Conservation (phyloP, 2,329 filamentous ascomycete species). For the Rosellinia necatrix region DNA sequence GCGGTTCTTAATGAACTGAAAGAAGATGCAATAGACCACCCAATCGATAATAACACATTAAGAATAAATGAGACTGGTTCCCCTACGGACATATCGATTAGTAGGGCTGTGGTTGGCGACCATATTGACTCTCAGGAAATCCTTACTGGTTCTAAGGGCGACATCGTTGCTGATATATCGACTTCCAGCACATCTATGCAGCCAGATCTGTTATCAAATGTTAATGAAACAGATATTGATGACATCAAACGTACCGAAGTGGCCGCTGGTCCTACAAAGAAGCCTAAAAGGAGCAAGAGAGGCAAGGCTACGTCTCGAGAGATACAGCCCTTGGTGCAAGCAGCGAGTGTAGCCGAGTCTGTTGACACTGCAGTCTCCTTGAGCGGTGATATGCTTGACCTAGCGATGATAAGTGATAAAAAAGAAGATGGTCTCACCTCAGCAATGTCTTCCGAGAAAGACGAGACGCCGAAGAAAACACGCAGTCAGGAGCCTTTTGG, state of each 20-base stretch:
- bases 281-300: slow-evolving; percentile 49
- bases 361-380: not conserved
- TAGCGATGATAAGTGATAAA: not conserved
- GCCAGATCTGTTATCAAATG: not conserved
- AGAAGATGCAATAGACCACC: slow-evolving; percentile 8
- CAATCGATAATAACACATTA: not conserved
- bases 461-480: slow-evolving; percentile 25
- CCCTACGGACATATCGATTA: slow-evolving; percentile 13
- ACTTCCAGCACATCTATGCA: not conserved
- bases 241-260: slow-evolving; percentile 17
- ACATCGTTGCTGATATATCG: slow-evolving; percentile 5
- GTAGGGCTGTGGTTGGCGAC: not conserved
- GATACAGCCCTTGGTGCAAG: slow-evolving; percentile 3
- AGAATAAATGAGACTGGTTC: slow-evolving; percentile 1
- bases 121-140: not conserved
- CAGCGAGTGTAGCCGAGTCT: slow-evolving; percentile 1
- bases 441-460: slow-evolving; percentile 34
- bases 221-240: slow-evolving; percentile 10
- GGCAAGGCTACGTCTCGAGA: slow-evolving; percentile 40
- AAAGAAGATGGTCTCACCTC: slow-evolving; percentile 6
- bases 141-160: not conserved
- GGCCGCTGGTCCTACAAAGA: slow-evolving; percentile 15
- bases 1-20: slow-evolving; percentile 8
- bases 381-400: slow-evolving; percentile 5
- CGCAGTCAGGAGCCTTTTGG: slow-evolving; percentile 1